These are phyloP conservation scores for Phytophthora melonis DNA, from an alignment of 352 stramenopile species.

Conservation along the genomic window DNA sequence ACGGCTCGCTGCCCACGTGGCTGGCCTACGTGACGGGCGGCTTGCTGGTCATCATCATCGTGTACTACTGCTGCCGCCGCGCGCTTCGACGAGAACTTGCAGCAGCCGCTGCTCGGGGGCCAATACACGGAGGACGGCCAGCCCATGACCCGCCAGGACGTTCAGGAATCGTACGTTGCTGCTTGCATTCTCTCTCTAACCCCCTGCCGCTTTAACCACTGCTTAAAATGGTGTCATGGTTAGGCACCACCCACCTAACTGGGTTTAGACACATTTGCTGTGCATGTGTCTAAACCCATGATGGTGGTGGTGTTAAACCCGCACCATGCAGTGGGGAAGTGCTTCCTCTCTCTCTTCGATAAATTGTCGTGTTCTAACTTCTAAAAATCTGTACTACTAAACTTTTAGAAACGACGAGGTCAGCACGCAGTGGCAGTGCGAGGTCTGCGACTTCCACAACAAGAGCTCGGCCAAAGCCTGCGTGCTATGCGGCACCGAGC, in stretches of 20 bases:
- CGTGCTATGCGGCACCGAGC: conserved; percentile 85
- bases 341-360: background rate
- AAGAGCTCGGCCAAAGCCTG: conserved; percentile 81
- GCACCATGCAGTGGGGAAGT: too few relatives aligned
- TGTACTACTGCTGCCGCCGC: conserved; percentile 90
- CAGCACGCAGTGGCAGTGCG: conserved; percentile 86
- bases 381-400: background rate
- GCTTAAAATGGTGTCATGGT: background rate
- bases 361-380: background rate
- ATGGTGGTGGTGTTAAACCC: background rate
- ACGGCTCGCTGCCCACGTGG: conserved; percentile 76
- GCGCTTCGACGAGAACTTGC: conserved; percentile 89
- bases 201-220: background rate
- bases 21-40: conserved; percentile 87
- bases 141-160: conserved; percentile 87
- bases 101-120: conserved; percentile 83
- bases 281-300: background rate
- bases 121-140: conserved; percentile 91
- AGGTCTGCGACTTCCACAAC: conserved; percentile 92
- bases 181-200: background rate
- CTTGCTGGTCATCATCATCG: conserved; percentile 86
- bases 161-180: conserved; percentile 64
- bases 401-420: conserved; percentile 66
- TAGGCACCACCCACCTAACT: background rate
- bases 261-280: background rate